Evolutionary conservation across 1,139 yeast species (phyloP), one percentile per base, ranked within the genome.

Genomic region (Geotrichum reessii): DNA sequence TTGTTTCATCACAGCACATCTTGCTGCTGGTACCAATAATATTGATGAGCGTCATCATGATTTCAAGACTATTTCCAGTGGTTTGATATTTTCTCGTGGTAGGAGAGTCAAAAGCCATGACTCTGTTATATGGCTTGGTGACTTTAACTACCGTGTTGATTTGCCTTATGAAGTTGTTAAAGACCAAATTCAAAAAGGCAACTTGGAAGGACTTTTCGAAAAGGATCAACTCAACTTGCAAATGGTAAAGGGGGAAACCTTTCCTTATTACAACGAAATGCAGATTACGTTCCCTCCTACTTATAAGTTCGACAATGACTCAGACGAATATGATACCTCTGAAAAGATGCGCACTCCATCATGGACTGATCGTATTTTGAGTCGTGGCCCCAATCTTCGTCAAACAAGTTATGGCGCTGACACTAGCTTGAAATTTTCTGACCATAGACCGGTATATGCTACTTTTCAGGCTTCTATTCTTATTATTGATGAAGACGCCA

Each of bases 341-440:
- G 99, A 93, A 65, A 93, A 93, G 71, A 87, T 86, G 70, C 80
- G 99, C 64, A 86, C 87, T 27, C 99, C 99, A 1, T 91, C 98
- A 0, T 93, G 98, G 98, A 93, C 98, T 0, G 99, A 93, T 74
- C 77, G 99, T 56, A 83, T 86, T 56, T 65, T 86, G 56, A 78
- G 78, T 57, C 77, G 82, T 48, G 80, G 80, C n/a, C 55, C 69
- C n/a, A 75, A 79, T 28, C 70, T 93, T 61, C 81, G 79, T 59
- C 97, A 88, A 66, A 67, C 81, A 22, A 74, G 78, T 21, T 93
- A 93, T 70, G 81, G 84, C 50, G 78, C 85, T 62, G 85, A 81
- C 3, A 82, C 80, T 14, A 78, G 78, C 42, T 74, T 92, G 48
- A 72, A 76, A 57, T 92, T 93, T 71, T 88, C 97, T 0, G 99